Base-by-base conservation (phyloP, 768 basidiomycete species). In the Kwoniella bestiolae region DNA sequence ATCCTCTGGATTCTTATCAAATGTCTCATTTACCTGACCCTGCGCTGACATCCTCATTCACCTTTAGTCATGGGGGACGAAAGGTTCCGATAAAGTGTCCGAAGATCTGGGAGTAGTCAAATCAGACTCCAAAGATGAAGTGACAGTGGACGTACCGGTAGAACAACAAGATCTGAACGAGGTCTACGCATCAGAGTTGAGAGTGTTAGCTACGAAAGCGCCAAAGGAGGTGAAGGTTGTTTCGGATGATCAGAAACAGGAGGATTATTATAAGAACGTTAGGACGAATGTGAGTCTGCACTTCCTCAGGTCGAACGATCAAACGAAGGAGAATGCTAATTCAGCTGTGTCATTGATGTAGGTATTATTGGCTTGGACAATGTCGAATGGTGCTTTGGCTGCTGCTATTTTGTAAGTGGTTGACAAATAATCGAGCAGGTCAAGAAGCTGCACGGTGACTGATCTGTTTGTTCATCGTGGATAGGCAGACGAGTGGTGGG, bases 71-170 rank as follows among this genome's bases (percentile, higher is more conserved):
- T 94, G 94, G 94, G 93, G 94, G 38, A 98, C 92, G 3, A 98
- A 95, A 78, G 95, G 91, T 34, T 92, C 91, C 81, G 94, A 93
- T 84, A 94, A 89, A 75, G 86, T 90, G 47, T 85, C 84, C 59
- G 89, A 89, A 26, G 91, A 94, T 70, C 87, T 98, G 5, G 96
- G 95, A 49, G 89, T 89, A 5, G 90, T 94, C 67, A 85, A 85
- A 53, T 84, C 84, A 1, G 83, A 86, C 60, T 82, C 89, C 64
- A 88, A 88, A 75, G 90, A 90, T 70, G 89, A 91, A 75, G 94
- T 94, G 9, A 92, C 94, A 65, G 91, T 92, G 8, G 85, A 85
- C 7, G 86, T 96, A 0, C 94, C 94, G 2, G 90, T 91, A 1
- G 88, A 88, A 57, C 89, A 95, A 77, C 91, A 88, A 72, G 94